These are phyloP conservation scores for Podaxis sp. DNA, from an alignment of 768 basidiomycete species.

Conservation along the genomic window DNA sequence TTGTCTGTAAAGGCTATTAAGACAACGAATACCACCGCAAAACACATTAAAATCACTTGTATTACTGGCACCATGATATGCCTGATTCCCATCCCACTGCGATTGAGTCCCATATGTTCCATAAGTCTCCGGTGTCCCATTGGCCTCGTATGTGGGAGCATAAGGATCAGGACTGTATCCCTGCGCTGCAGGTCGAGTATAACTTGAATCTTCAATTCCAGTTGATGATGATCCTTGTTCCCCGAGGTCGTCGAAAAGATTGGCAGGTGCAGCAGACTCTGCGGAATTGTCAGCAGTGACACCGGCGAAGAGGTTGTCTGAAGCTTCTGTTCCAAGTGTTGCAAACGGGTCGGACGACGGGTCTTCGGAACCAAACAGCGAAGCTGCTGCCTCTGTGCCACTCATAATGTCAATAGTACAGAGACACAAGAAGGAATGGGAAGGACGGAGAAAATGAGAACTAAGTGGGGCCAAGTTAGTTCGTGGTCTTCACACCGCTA, in stretches of 20 bases:
- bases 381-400: slow-evolving; percentile 72
- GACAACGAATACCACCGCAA: neutral
- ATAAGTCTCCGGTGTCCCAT: neutral
- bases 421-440: neutral
- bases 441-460: neutral
- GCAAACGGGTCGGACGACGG: slow-evolving; percentile 61
- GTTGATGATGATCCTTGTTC: neutral
- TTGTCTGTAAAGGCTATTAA: neutral
- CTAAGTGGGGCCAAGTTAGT: neutral
- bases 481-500: slow-evolving; percentile 3
- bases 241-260: neutral
- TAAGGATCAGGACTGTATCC: neutral
- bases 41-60: neutral
- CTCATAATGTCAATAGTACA: slow-evolving; percentile 36
- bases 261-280: neutral
- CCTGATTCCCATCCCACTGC: neutral
- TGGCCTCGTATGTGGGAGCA: neutral
- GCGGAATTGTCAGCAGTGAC: neutral
- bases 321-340: slow-evolving; percentile 37
- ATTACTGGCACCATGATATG: neutral
- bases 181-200: neutral
- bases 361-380: slow-evolving; percentile 72
- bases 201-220: neutral
- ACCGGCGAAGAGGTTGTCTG: slow-evolving; percentile 8
- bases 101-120: neutral